Base-by-base conservation (phyloP, 2,329 filamentous ascomycete genomes). In the Phialocephala sp. region DNA sequence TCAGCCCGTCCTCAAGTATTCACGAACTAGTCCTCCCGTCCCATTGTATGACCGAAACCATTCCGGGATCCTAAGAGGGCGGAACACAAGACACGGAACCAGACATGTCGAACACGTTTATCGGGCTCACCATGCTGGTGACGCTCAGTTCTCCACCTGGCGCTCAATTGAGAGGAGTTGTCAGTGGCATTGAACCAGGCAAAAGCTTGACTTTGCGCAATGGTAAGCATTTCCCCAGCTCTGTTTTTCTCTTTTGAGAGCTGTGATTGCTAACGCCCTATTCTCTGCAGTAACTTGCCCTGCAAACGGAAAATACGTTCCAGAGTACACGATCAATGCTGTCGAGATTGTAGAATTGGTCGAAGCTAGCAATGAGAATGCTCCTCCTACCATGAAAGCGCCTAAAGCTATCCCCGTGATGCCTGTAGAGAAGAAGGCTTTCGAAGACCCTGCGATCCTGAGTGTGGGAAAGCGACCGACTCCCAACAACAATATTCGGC, bases 51-150 rank as follows among this genome's bases (percentile, higher is more conserved):
- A 36, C 60, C 57, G 35, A 41, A 54, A 43, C 37, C 15, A 9
- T 18, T 52, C 59, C 57, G 43, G 43, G 47, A 35, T 24, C 12
- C 35, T 39, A 37, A 68, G 57, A 66, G 50, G 61, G 36, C 66
- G 61, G 63, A 43, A 68, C 62, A 58, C 59, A 66, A 59, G 18
- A 66, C 45, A 67, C 63, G 35, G 37, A 43, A 61, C 59, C 59
- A 61, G 57, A 54, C 65, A 77, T 76, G 75, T 72, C 73, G 66
- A 72, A 72, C 63, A 71, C 73, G 62, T 77, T 77, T 61, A 76
- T 77, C 50, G 76, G 76, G 27, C 73, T 77, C 66, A 76, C 74
- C 62, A 77, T 77, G 75, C 65, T 77, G 71, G 76, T 77, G 69
- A 77, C 76, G 32, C 71, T 77, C 54, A 75, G 68, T 47, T 70